These are phyloP conservation scores for Pestalotiopsis sp. DNA, from an alignment of 2,329 filamentous ascomycete genomes.

Conservation along the genomic window DNA sequence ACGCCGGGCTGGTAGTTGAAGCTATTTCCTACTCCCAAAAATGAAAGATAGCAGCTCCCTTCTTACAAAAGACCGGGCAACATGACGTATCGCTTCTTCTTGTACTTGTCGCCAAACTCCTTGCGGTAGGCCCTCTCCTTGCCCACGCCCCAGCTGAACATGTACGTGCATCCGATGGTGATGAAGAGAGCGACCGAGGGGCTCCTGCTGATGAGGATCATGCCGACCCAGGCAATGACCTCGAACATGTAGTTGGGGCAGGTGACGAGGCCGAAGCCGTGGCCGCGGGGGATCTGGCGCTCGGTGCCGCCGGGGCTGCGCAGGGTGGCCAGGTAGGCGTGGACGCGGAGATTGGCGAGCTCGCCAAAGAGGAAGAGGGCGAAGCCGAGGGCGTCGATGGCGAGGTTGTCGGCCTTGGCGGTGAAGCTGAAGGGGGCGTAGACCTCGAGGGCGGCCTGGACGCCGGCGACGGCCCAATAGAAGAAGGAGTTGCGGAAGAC, in stretches of 20 bases:
- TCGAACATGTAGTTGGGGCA: slow-evolving; percentile 99
- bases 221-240: slow-evolving; percentile 80
- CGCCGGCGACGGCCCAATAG: slow-evolving; percentile 86
- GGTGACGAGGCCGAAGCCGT: slow-evolving; percentile 85
- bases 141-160: slow-evolving; percentile 86
- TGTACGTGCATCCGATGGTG: slow-evolving; percentile 71
- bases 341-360: slow-evolving; percentile 77
- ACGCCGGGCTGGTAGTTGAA: background rate
- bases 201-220: slow-evolving; percentile 79
- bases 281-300: slow-evolving; percentile 82
- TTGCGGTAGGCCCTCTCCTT: slow-evolving; percentile 90
- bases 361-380: slow-evolving; percentile 78
- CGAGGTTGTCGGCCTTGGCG: slow-evolving; percentile 50
- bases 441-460: slow-evolving; percentile 81
- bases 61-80: slow-evolving; percentile 74
- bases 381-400: slow-evolving; percentile 68
- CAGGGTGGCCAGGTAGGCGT: slow-evolving; percentile 77
- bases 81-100: slow-evolving; percentile 88
- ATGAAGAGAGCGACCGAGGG: slow-evolving; percentile 80
- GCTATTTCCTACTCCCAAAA: background rate
- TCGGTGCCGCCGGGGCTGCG: slow-evolving; percentile 80
- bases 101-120: slow-evolving; percentile 92
- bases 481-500: slow-evolving; percentile 94
- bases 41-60: background rate
- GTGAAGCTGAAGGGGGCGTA: slow-evolving; percentile 77